phyloP scores from a whole-genome alignment of 768 basidiomycete genomes.

The Pleurotus tuber-regium region DNA sequence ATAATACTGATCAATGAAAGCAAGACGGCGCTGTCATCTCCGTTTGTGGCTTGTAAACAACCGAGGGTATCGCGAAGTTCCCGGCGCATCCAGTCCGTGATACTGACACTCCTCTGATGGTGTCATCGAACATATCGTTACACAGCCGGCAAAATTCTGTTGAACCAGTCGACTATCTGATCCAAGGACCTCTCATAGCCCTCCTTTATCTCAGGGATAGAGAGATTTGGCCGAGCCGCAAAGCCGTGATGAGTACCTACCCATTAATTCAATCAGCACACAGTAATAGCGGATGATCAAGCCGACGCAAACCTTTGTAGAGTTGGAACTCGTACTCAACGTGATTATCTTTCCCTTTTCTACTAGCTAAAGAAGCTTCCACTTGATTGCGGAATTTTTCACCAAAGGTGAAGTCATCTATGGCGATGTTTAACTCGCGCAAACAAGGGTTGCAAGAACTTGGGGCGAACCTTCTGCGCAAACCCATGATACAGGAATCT shows the following conservation, averaged over 20 bases:
- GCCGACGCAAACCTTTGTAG: constrained; percentile 38
- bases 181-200: constrained; percentile 24
- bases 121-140: too few relatives aligned
- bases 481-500: constrained; percentile 18
- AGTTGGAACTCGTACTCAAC: constrained; percentile 44
- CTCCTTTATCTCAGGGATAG: constrained; percentile 22
- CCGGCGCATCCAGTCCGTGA: too few relatives aligned
- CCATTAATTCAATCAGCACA: neutral
- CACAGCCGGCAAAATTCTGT: neutral
- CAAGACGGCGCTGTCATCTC: too few relatives aligned
- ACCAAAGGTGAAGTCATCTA: constrained; percentile 38
- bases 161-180: constrained; percentile 20
- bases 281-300: neutral
- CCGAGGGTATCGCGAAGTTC: too few relatives aligned
- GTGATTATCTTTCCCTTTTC: constrained; percentile 32
- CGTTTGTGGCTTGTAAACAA: too few relatives aligned
- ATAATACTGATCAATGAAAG: too few relatives aligned
- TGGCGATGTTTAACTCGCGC: too few relatives aligned
- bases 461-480: constrained; percentile 16
- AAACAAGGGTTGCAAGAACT: too few relatives aligned
- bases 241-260: constrained; percentile 26
- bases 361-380: constrained; percentile 34
- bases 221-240: constrained; percentile 22
- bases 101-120: too few relatives aligned
- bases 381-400: constrained; percentile 26